Percentiles rank a stretch among this genome's conserved stretches.
Evolutionary conservation across 176 grass and related monocot species (phyloP).

Genomic region (Alopecurus myosuroides): DNA sequence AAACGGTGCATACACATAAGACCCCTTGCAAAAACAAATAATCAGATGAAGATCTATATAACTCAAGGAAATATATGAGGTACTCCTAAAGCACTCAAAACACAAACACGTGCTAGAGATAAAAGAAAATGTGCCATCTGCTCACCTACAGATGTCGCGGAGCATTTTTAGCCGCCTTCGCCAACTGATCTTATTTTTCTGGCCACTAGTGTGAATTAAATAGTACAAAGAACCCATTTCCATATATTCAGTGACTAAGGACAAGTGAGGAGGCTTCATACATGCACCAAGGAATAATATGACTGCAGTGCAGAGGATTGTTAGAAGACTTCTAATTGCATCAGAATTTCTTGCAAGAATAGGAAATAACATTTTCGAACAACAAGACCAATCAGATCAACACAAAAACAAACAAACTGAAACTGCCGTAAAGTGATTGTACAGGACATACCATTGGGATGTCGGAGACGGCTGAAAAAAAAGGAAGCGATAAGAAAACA

Average conservation of each 20-base stretch:
- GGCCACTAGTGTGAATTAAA: constrained; percentile 82
- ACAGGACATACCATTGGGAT: constrained; percentile 81
- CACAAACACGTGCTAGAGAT: background rate
- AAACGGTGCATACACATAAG: constrained; percentile 98
- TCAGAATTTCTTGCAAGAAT: background rate
- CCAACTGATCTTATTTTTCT: constrained; percentile 83
- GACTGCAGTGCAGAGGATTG: constrained; percentile 51
- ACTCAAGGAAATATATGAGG: background rate
- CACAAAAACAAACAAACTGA: constrained; percentile 17
- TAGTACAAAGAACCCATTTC: constrained; percentile 96
- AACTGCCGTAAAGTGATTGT: constrained; percentile 1
- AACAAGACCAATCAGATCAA: background rate
- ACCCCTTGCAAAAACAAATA: constrained; percentile 56
- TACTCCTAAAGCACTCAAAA: background rate
- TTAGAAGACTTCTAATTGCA: background rate
- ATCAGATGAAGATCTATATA: constrained; percentile 11
- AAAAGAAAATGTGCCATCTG: constrained; percentile 14
- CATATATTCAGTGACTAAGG: constrained; percentile 94
- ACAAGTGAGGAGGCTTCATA: constrained; percentile 95
- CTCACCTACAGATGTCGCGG: constrained; percentile 95
- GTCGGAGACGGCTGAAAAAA: constrained; percentile 91
- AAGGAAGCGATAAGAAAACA: constrained; percentile 23
- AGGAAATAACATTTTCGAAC: constrained; percentile 14
- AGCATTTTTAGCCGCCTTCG: constrained; percentile 96
- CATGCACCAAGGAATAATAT: constrained; percentile 98